Evolutionary conservation across 805 yeast genomes (phyloP).

Genomic region (Schwanniomyces pseudopolymorphus): DNA sequence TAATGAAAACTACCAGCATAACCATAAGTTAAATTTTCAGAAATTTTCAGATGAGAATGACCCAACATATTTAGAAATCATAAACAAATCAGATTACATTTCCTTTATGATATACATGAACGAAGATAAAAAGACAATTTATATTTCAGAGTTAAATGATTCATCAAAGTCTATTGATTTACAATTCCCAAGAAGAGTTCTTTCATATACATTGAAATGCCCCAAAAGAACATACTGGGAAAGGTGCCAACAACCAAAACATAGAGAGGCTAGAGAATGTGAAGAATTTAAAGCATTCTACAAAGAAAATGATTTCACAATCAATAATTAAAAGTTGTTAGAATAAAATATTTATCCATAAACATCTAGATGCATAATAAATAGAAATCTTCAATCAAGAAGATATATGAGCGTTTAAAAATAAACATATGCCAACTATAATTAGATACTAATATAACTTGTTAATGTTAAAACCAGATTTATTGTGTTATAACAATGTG

Average conservation of each 20-base stretch:
- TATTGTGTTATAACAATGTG: neutral
- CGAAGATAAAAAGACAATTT: constrained; percentile 13
- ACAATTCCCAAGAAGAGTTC: constrained; percentile 80
- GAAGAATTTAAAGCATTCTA: constrained; percentile 59
- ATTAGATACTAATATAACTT: neutral
- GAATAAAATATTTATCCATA: too few relatives aligned
- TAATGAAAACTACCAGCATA: constrained; percentile 46
- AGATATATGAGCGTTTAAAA: neutral
- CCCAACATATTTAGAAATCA: constrained; percentile 16
- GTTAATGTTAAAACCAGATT: neutral
- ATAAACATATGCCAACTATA: neutral
- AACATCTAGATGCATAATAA: neutral
- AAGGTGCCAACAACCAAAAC: constrained; percentile 61
- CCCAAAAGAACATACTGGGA: constrained; percentile 76
- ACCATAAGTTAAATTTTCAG: constrained; percentile 44
- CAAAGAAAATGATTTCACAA: constrained; percentile 53
- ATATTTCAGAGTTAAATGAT: constrained; percentile 18
- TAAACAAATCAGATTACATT: constrained; percentile 38
- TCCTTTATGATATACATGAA: constrained; percentile 29
- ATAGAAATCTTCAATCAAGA: neutral
- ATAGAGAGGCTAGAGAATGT: constrained; percentile 65
- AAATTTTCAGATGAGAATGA: constrained; percentile 25
- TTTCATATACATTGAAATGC: constrained; percentile 60
- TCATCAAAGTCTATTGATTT: constrained; percentile 55
- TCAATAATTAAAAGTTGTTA: neutral